Evolutionary conservation across 805 yeast genomes (phyloP), one percentile per base, ranked within the genome.

Genomic region (Wickerhamiella nectarea): DNA sequence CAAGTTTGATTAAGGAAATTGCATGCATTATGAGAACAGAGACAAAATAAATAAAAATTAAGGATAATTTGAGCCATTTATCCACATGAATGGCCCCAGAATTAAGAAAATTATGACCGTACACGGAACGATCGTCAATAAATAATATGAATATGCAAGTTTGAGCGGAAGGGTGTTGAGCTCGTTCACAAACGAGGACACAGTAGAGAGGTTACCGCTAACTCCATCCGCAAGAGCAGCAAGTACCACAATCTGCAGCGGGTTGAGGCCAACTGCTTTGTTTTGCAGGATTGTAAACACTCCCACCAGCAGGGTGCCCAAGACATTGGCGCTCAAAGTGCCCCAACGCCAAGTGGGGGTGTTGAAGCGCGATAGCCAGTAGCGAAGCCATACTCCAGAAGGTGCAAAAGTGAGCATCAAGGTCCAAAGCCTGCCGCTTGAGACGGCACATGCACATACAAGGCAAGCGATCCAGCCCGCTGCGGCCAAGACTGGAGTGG

Each of bases 101-200:
- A 76, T 71, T n/a, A 83, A 45, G 2, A 85, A 58, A 44, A 74
- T 61, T 1, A 74, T 26, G 3, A 61, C 43, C 55, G 73, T 82
- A 12, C 78, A 68, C 0, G 63, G 43, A 1, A 59, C 52, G 1
- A 83, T 53, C 12, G 82, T 69, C 0, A 56, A 44, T 1, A 60
- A 20, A 5, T 72, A 79, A 56, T 86, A 86, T 6, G 58, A 46
- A 44, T 75, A 70, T 4, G 74, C 61, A 46, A 62, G 48, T 12
- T 55, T 31, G 4, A 66, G 26, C 6, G 56, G 60, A 38, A 70
- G 48, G 3, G 60, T 58, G 44, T 59, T 66, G 31, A 83, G 58
- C 57, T 86, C 96, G 34, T 71, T 75, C 7, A 81, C 69, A 51
- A 85, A 80, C 0, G 95, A 80, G 44, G 89, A 78, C 33, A 83